Evolutionary conservation across 2,329 filamentous ascomycete species (phyloP).

Genomic region (Diaporthe sp.): DNA sequence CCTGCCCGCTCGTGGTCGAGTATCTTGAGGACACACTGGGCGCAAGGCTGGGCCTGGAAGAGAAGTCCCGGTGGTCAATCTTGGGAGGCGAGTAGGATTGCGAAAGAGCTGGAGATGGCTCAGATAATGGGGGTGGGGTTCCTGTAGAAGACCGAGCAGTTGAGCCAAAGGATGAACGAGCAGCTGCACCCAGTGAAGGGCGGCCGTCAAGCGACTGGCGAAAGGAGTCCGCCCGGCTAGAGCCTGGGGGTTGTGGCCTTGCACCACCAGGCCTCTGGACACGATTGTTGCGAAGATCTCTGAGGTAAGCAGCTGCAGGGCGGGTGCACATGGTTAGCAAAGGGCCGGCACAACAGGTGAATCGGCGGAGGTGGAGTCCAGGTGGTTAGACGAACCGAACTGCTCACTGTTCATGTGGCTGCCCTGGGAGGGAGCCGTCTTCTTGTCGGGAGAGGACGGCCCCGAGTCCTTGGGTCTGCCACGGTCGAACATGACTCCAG

Average conservation of each 20-base stretch:
- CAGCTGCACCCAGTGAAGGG: slow-evolving; percentile 47
- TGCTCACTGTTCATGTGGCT: slow-evolving; percentile 77
- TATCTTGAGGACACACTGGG: slow-evolving; percentile 65
- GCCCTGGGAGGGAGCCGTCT: slow-evolving; percentile 72
- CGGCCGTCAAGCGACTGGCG: slow-evolving; percentile 50
- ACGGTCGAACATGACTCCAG: slow-evolving; percentile 50
- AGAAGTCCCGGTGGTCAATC: slow-evolving; percentile 42
- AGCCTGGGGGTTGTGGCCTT: slow-evolving; percentile 67
- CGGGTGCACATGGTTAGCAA: slow-evolving; percentile 41
- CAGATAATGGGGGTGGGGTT: slow-evolving; percentile 42
- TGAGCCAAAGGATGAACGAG: slow-evolving; percentile 52
- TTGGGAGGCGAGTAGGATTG: slow-evolving; percentile 40
- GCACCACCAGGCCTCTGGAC: slow-evolving; percentile 78
- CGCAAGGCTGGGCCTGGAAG: slow-evolving; percentile 56
- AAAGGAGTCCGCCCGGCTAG: slow-evolving; percentile 49
- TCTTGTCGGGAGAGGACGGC: slow-evolving; percentile 55
- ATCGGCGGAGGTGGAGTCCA: slow-evolving; percentile 35
- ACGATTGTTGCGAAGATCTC: slow-evolving; percentile 78
- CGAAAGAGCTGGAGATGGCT: slow-evolving; percentile 44
- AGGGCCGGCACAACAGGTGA: slow-evolving; percentile 1
- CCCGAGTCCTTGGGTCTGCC: slow-evolving; percentile 51
- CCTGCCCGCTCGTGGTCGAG: slow-evolving; percentile 59
- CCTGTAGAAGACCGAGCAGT: slow-evolving; percentile 48
- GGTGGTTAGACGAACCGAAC: slow-evolving; percentile 65
- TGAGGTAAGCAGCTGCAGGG: slow-evolving; percentile 75